These are phyloP conservation scores for Paraglomus occultum DNA, from an alignment of 192 early-diverging fungal species.

Conservation along the genomic window DNA sequence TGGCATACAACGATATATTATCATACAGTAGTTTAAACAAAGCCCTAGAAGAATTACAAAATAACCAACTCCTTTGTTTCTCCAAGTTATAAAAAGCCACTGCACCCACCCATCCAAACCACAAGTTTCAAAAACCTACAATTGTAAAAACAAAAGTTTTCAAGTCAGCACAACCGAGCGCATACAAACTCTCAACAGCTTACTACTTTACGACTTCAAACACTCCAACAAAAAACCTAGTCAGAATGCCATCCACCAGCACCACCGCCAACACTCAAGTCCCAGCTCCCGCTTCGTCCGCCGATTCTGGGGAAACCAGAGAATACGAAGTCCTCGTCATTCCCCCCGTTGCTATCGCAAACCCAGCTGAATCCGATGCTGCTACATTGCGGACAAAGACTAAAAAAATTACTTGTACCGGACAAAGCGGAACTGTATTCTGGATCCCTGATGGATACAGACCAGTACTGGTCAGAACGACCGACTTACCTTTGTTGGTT, in stretches of 20 bases:
- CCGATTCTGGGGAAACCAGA: background rate
- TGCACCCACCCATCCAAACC: too few relatives aligned
- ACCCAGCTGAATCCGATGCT: background rate
- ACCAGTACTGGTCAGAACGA: slow-evolving; percentile 5
- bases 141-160: too few relatives aligned
- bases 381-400: background rate
- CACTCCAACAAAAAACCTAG: too few relatives aligned
- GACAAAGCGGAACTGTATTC: background rate
- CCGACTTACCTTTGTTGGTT: slow-evolving; percentile 17
- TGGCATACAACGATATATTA: too few relatives aligned
- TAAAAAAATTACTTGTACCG: slow-evolving; percentile 13
- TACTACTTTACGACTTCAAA: too few relatives aligned
- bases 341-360: background rate
- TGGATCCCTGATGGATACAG: slow-evolving; percentile 24
- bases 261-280: background rate
- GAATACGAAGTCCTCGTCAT: slow-evolving; percentile 26
- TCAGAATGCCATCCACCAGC: slow-evolving; percentile 19
- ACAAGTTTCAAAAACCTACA: too few relatives aligned
- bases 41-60: too few relatives aligned
- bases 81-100: too few relatives aligned
- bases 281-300: background rate
- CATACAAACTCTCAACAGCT: too few relatives aligned
- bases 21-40: too few relatives aligned
- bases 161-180: too few relatives aligned
- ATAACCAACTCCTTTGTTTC: too few relatives aligned